Conservation (phyloP, 345 rosid species). For the Mercurialis annua region DNA sequence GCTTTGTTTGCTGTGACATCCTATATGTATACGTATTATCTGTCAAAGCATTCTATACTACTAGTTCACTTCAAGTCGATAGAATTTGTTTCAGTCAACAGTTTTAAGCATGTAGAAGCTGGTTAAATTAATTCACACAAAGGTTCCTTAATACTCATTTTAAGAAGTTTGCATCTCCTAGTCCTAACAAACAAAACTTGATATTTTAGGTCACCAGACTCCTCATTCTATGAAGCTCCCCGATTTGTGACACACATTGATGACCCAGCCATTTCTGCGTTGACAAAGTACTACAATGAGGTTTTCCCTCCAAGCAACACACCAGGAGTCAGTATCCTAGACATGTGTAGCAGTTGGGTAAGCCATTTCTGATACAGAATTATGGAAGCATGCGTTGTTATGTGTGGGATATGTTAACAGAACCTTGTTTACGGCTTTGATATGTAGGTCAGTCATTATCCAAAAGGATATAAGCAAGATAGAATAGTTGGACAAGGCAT, state of each 20-base stretch:
- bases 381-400: background rate
- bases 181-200: constrained; percentile 2
- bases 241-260: constrained; percentile 91
- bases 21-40: too few relatives aligned
- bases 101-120: background rate
- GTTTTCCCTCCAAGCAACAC: constrained; percentile 76
- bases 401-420: background rate
- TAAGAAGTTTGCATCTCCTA: constrained; percentile 2
- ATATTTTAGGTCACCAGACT: constrained; percentile 66
- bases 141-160: background rate
- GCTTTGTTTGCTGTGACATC: background rate
- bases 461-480: constrained; percentile 83
- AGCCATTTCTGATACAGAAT: constrained; percentile 22
- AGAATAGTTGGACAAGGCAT: constrained; percentile 74
- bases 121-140: background rate
- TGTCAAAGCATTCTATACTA: background rate
- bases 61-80: background rate
- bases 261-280: constrained; percentile 83
- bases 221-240: constrained; percentile 69
- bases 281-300: constrained; percentile 69
- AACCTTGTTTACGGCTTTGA: background rate
- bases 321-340: constrained; percentile 80
- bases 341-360: constrained; percentile 97
- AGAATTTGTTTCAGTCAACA: constrained; percentile 5
- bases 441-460: constrained; percentile 84